phyloP scores from a whole-genome alignment of 139 green algal species.

The Haematococcus lacustris region DNA sequence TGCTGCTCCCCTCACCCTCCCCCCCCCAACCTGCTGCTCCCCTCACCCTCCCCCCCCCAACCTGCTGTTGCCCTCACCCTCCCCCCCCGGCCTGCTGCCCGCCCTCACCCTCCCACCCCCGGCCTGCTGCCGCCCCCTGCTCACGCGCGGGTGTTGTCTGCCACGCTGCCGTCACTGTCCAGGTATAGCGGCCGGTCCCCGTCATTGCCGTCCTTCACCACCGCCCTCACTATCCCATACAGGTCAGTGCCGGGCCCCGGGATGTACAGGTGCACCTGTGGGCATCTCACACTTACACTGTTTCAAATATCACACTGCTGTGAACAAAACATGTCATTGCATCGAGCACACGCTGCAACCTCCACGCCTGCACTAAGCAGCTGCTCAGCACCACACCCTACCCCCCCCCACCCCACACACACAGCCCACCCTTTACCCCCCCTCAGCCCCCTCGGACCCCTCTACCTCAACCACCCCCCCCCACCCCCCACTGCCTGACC shows the following conservation, averaged over 20 bases:
- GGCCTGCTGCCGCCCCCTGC: not conserved
- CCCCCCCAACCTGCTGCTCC: too few species aligned
- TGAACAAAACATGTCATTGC: too few species aligned
- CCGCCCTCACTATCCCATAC: slow-evolving; percentile 31
- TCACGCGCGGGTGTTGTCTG: slow-evolving; percentile 12
- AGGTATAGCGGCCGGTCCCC: slow-evolving; percentile 7
- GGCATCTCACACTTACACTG: not conserved
- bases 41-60: too few species aligned
- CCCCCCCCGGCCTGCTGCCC: too few species aligned
- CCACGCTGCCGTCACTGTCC: slow-evolving; percentile 19
- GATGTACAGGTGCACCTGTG: slow-evolving; percentile 21
- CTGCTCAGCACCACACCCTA: not conserved
- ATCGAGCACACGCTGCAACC: not conserved
- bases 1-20: too few species aligned
- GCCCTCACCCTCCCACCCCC: too few species aligned
- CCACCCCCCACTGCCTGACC: not conserved
- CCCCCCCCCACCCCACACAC: not conserved
- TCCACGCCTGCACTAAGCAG: not conserved
- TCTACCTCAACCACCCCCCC: not conserved
- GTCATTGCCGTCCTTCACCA: slow-evolving; percentile 40
- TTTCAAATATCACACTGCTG: not conserved
- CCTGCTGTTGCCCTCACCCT: too few species aligned
- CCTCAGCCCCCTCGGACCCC: not conserved
- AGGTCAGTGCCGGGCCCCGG: not conserved
- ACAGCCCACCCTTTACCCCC: not conserved